Evolutionary conservation across 2,329 filamentous ascomycete species (phyloP).

Genomic region (Aspergillus melleus): DNA sequence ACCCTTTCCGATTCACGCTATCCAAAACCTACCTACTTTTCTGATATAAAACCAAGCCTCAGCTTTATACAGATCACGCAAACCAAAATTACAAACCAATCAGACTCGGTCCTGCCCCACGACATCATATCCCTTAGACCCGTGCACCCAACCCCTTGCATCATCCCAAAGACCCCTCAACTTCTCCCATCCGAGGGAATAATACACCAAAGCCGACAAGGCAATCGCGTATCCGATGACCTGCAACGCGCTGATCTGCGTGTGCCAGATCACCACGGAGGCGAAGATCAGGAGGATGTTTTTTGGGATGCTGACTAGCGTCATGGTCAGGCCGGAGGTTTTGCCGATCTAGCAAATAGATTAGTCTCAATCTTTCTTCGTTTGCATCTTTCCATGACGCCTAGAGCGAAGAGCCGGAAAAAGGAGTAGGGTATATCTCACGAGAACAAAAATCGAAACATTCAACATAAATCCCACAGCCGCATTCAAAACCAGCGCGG

Average conservation of each 20-base stretch:
- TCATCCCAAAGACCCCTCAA: constrained; percentile 38
- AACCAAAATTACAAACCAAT: not conserved
- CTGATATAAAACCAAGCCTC: too few relatives aligned
- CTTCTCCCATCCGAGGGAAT: constrained; percentile 69
- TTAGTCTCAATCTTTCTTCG: too few relatives aligned
- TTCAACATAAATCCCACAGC: constrained; percentile 75
- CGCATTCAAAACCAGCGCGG: constrained; percentile 68
- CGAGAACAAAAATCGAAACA: constrained; percentile 76
- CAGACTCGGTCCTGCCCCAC: not conserved
- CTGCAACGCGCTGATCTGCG: constrained; percentile 67
- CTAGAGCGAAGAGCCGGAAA: too few relatives aligned
- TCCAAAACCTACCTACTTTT: too few relatives aligned
- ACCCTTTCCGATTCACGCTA: too few relatives aligned
- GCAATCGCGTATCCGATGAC: constrained; percentile 73
- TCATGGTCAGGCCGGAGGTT: constrained; percentile 79
- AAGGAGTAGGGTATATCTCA: constrained; percentile 46
- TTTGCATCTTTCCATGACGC: too few relatives aligned
- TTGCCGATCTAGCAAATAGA: constrained; percentile 66
- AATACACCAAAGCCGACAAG: constrained; percentile 61
- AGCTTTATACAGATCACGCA: too few relatives aligned
- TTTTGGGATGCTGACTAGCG: constrained; percentile 79
- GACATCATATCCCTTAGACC: not conserved
- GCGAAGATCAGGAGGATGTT: constrained; percentile 75
- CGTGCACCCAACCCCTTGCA: not conserved
- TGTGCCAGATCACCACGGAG: constrained; percentile 73